These are phyloP conservation scores for Leishmania mexicana DNA, from an alignment of 208 protist species.

Conservation along the genomic window DNA sequence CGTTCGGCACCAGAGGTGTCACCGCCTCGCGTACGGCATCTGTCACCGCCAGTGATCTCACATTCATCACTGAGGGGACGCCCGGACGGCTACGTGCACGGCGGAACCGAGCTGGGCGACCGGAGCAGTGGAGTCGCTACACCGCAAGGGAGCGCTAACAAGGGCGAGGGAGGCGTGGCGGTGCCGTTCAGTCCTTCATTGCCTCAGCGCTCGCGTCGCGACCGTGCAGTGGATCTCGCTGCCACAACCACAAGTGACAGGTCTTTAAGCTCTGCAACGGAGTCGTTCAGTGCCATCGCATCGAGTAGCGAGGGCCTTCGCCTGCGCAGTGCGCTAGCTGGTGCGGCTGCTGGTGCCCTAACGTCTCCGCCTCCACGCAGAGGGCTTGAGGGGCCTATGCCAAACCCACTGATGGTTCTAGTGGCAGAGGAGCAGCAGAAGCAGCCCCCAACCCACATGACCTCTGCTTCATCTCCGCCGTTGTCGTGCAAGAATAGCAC, in stretches of 20 bases:
- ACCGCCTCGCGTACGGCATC: neutral
- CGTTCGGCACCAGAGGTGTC: neutral
- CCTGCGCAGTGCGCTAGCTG: neutral
- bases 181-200: conserved; percentile 1
- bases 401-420: conserved; percentile 23
- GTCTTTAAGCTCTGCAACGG: neutral
- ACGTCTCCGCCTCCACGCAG: conserved; percentile 2
- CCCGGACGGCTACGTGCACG: conserved; percentile 17
- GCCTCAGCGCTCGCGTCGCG: conserved; percentile 5
- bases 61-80: conserved; percentile 10
- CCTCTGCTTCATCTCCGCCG: conserved; percentile 11
- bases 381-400: conserved; percentile 7
- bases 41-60: neutral
- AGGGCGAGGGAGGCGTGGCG: neutral
- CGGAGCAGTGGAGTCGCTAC: neutral
- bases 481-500: neutral
- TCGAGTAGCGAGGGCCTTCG: conserved; percentile 9
- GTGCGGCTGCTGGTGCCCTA: neutral
- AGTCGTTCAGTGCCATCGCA: neutral
- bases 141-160: neutral
- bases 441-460: neutral
- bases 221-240: neutral
- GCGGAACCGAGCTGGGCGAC: neutral
- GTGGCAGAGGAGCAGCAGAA: conserved; percentile 10
- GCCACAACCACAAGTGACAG: neutral